Base-by-base conservation (phyloP, 257 asterid species). In the Lithospermum erythrorhizon region DNA sequence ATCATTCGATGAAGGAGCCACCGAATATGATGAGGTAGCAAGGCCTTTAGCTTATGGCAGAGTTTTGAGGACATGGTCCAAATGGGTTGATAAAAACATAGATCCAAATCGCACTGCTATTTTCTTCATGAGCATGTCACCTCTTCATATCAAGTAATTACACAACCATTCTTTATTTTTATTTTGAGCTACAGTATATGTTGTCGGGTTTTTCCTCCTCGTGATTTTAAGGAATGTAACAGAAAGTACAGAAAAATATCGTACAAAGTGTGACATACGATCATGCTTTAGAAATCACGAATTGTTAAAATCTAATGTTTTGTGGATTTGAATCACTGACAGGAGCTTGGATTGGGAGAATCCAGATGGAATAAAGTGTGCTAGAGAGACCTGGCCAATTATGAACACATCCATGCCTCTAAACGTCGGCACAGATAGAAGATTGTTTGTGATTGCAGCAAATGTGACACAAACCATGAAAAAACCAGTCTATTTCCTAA, bases 51-150 rank as follows among this genome's bases (percentile, higher is more conserved):
- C 91, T 17, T 89, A 89, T 52, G 64, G 57, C 25, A 80, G 89
- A 72, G 97, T 89, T 0, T 30, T 89, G 81, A 74, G 65, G 53
- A 89, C 97, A 21, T 89, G 97, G 97, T 69, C 91, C 3, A 65
- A 73, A 9, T 89, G 97, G 97, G 84, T 83, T 6, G 82, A 86
- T 16, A 59, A 66, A 35, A 80, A 86, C 41, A 65, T 89, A 11
- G 68, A 89, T 70, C 80, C 82, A 14, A 82, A 82, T 70, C 78
- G 70, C 0, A 89, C 91, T 13, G 74, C 73, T 69, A 86, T 86
- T 18, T 89, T 83, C 77, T 89, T 89, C 77, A 79, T 83, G 89
- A 89, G 97, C 95, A 89, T 64, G 95, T 89, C 97, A n/a, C 97
- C 97, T 65, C 97, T 89, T 60, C 97, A 89, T 66, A 80, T 87